Conservation (phyloP, 2,329 filamentous ascomycete genomes). For the Trichoderma afroharzianum region DNA sequence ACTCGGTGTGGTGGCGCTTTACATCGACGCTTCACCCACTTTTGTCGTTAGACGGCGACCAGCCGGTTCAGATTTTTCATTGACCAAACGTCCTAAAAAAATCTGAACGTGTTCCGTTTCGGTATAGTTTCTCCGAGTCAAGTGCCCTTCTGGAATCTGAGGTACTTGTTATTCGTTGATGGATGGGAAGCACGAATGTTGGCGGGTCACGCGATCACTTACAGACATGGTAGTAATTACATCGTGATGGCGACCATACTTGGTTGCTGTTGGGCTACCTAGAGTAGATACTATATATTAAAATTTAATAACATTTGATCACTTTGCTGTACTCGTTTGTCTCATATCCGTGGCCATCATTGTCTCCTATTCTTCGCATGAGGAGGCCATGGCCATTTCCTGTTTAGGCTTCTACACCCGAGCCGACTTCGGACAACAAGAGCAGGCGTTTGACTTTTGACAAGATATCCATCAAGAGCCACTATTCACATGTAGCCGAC, state of each 20-base stretch:
- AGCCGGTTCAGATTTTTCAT: slow-evolving; percentile 1
- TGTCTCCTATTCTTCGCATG: not conserved
- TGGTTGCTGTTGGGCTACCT: not conserved
- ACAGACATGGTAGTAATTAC: not conserved
- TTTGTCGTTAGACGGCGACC: not conserved
- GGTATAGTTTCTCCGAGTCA: not conserved
- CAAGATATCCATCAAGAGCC: slow-evolving; percentile 1
- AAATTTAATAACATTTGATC: not conserved
- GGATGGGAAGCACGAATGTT: not conserved
- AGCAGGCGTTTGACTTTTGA: slow-evolving; percentile 12
- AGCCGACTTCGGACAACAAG: not conserved
- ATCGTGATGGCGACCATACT: not conserved
- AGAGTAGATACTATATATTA: not conserved
- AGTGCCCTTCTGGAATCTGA: not conserved
- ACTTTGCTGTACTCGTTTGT: too few species aligned
- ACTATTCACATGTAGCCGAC: not conserved
- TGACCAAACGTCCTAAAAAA: not conserved
- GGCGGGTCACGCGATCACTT: not conserved
- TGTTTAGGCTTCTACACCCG: not conserved
- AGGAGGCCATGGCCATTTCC: not conserved
- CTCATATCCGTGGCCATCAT: not conserved
- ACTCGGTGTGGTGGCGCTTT: not conserved
- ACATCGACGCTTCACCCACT: not conserved
- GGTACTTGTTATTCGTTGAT: not conserved
- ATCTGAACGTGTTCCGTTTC: not conserved